A percentile compares a stretch with the other conserved stretches of the same genome.
phyloP scores from a whole-genome alignment of 352 stramenopile genomes.

The Globisporangium parvum region DNA sequence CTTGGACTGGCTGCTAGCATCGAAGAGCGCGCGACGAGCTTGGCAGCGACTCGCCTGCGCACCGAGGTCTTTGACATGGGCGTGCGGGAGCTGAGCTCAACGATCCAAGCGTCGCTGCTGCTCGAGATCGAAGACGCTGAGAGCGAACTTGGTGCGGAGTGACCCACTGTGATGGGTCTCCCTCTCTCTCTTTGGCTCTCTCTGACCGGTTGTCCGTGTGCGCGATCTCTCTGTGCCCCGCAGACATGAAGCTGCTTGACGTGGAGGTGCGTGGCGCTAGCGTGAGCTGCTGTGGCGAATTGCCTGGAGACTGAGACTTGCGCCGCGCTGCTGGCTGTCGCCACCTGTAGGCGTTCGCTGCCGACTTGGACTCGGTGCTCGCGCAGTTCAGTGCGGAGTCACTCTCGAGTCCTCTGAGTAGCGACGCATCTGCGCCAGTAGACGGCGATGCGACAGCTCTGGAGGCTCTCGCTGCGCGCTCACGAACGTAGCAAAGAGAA shows the following conservation, averaged over 20 bases:
- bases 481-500: too few species aligned
- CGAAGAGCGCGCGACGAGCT: neutral
- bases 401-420: neutral
- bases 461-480: neutral
- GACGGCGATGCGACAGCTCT: neutral
- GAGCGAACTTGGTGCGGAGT: conserved; percentile 24
- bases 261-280: conserved; percentile 26
- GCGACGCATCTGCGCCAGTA: neutral
- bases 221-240: neutral
- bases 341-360: conserved; percentile 26
- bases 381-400: conserved; percentile 30
- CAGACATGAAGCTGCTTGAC: conserved; percentile 40
- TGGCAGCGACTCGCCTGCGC: conserved; percentile 21
- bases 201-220: neutral
- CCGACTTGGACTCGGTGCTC: conserved; percentile 44
- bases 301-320: neutral
- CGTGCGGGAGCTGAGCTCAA: conserved; percentile 36
- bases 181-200: neutral
- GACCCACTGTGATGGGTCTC: neutral
- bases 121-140: conserved; percentile 30
- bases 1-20: conserved; percentile 11
- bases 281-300: neutral
- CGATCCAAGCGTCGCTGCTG: conserved; percentile 22
- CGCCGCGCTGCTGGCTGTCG: neutral
- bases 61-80: conserved; percentile 49